Base-by-base conservation (phyloP, 352 stramenopile genomes). In the Phytopythium chamaehyphon region DNA sequence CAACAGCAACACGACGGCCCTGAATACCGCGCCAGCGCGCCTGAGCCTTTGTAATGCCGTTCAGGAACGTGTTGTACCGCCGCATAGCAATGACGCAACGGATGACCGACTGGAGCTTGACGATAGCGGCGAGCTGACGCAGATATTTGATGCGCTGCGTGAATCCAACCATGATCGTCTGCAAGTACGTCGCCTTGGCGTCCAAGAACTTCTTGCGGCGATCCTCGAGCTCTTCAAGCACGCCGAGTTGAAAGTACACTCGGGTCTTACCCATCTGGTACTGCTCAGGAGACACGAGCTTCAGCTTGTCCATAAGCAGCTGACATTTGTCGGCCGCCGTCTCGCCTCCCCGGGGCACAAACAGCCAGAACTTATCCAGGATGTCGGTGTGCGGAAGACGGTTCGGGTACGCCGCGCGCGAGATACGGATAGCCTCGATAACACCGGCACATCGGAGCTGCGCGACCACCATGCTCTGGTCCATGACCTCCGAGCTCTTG, bases 391-490 rank as follows among this genome's bases (percentile, higher is more conserved):
- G 96, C 53, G 82, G 75, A 28, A 99, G 72, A 23, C 97, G 93
- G 66, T 99, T 98, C 40, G 97, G 96, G 65, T 99, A 99, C 21
- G 96, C 97, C 44, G 96, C 89, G 46, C 97, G 90, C 43, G 96
- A 96, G 51, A 99, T 98, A 43, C 96, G 90, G 36, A 99, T 98
- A 8, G 97, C 97, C 71, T 99, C 97, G 36, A 99, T 96, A 26
- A 99, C 96, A 71, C 97, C 97, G 64, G 95, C 95, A 61, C 98
- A 99, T 16, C 88, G 81, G 14, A 99, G 61, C 75, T 99, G 97
- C 28, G 98, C 90, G 14, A 98, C 88, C 6, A 98, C 83, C 71
- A 97, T 90, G 15, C 83, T 77, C 42, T 97, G 72, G 51, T 96
- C 89, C 67, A 98, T 81, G 64, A 77, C 69, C 4, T 60, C 56